Percentiles rank a stretch among this genome's conserved stretches.
These are phyloP conservation scores for Mollisiaceae sp. DNA, from an alignment of 2,329 filamentous ascomycete genomes.

Conservation along the genomic window DNA sequence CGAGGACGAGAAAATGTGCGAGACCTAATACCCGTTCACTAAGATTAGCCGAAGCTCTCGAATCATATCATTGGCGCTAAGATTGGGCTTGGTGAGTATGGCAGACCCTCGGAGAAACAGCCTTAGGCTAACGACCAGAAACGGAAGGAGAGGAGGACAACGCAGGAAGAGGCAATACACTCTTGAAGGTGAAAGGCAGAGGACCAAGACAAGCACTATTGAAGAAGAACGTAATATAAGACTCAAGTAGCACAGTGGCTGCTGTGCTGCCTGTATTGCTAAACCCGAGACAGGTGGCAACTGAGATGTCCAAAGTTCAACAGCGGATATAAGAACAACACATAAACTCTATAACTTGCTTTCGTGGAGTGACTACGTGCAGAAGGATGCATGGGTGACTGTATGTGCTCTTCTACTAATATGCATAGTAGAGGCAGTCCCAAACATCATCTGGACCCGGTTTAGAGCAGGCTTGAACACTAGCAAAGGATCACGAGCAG, in stretches of 20 bases:
- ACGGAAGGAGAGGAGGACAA: conserved; percentile 1
- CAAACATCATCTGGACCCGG: not conserved
- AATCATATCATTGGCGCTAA: conserved; percentile 3
- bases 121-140: not conserved
- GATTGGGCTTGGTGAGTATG: not conserved
- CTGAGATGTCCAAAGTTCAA: not conserved
- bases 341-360: not conserved
- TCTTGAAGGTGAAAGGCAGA: not conserved
- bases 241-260: not conserved
- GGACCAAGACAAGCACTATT: not conserved
- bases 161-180: not conserved
- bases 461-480: not conserved
- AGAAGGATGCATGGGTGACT: not conserved
- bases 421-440: not conserved
- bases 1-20: not conserved
- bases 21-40: conserved; percentile 5
- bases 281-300: not conserved
- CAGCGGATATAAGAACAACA: not conserved
- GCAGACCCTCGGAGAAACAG: conserved; percentile 8
- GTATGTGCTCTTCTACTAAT: not conserved
- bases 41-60: conserved; percentile 8
- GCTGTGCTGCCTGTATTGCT: not conserved
- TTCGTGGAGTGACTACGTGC: not conserved
- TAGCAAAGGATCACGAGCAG: not conserved
- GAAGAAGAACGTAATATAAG: not conserved